These are phyloP conservation scores for Magnaporthiopsis incrustans DNA, from an alignment of 2,329 filamentous ascomycete species.

Conservation along the genomic window DNA sequence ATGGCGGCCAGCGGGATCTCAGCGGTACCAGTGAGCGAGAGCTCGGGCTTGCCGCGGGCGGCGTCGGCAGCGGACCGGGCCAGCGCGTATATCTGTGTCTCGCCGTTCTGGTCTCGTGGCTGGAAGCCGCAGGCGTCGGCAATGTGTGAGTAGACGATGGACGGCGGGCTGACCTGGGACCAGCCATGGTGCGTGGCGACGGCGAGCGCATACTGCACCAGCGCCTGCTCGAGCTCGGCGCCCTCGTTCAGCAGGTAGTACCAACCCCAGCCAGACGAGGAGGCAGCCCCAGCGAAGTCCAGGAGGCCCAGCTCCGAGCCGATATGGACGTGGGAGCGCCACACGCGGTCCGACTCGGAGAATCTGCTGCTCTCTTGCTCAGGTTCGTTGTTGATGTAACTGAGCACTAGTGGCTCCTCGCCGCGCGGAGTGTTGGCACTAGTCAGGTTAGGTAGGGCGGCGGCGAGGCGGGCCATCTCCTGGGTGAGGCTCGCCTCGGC, in stretches of 20 bases:
- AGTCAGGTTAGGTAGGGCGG: conserved; percentile 80
- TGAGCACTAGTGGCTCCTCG: conserved; percentile 54
- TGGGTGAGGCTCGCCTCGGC: conserved; percentile 49
- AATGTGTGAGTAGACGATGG: conserved; percentile 86
- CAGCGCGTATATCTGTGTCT: conserved; percentile 85
- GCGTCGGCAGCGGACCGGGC: conserved; percentile 54
- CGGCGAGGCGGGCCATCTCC: conserved; percentile 67
- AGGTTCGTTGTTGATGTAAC: conserved; percentile 71
- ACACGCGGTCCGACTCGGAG: conserved; percentile 35
- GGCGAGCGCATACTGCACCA: conserved; percentile 76
- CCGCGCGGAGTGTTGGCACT: conserved; percentile 67
- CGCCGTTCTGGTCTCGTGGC: conserved; percentile 80
- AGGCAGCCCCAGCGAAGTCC: conserved; percentile 75
- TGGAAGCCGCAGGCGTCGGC: conserved; percentile 89
- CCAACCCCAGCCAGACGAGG: conserved; percentile 93
- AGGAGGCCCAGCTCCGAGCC: conserved; percentile 80
- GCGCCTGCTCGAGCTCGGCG: conserved; percentile 87
- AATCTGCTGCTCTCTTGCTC: conserved; percentile 16
- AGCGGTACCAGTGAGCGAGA: conserved; percentile 78
- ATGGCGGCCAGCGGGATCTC: conserved; percentile 93
- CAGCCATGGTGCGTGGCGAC: conserved; percentile 68
- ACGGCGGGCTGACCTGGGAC: conserved; percentile 75
- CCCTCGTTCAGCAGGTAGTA: conserved; percentile 93
- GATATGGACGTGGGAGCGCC: conserved; percentile 77
- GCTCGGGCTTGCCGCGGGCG: conserved; percentile 54